These are phyloP conservation scores for Lepidium didymum DNA, from an alignment of 345 rosid species.

Conservation along the genomic window DNA sequence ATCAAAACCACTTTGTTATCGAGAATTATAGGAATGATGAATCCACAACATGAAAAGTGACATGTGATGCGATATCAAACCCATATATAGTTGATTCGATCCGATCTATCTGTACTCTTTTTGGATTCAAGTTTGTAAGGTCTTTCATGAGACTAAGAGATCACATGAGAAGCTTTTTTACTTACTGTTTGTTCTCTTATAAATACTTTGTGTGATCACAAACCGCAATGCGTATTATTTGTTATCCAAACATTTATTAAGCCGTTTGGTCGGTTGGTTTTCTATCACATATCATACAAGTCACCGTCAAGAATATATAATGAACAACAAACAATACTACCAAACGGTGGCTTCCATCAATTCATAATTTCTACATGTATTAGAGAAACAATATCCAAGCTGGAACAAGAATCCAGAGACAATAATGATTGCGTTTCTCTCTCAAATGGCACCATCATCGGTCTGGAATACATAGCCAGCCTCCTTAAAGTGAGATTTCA, in stretches of 20 bases:
- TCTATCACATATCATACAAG: neutral
- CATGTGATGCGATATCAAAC: neutral
- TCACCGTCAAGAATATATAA: neutral
- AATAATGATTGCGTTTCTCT: neutral
- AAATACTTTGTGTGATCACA: slow-evolving; percentile 2
- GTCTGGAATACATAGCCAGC: slow-evolving; percentile 53
- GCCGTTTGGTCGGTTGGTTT: neutral
- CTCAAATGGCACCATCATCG: slow-evolving; percentile 19
- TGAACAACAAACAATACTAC: neutral
- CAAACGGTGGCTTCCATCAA: neutral
- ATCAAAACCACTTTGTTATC: neutral
- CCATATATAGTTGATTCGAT: neutral
- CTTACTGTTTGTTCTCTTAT: neutral
- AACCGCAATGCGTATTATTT: neutral
- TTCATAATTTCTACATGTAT: neutral
- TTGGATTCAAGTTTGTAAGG: neutral
- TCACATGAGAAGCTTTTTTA: neutral
- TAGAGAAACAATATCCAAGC: neutral
- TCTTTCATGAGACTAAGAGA: neutral
- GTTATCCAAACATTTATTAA: neutral
- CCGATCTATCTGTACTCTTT: neutral
- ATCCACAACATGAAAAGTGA: neutral
- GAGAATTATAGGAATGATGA: neutral
- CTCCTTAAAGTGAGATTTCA: slow-evolving; percentile 66
- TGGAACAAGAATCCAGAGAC: neutral